Evolutionary conservation across 2,329 filamentous ascomycete genomes (phyloP).

Genomic region (Coleophoma crateriformis): DNA sequence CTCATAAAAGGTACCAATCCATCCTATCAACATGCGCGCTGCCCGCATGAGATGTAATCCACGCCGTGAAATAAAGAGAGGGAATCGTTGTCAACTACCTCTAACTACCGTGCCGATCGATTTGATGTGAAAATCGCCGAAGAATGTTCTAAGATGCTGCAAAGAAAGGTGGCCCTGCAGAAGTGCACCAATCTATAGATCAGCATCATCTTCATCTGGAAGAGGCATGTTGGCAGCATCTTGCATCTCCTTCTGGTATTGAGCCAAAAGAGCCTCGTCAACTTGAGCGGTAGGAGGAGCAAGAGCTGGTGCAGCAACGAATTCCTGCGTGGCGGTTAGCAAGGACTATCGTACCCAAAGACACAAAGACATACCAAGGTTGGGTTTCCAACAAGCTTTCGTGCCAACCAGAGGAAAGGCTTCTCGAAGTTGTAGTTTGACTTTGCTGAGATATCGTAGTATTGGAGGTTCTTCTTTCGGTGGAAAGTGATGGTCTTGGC

Average conservation of each 20-base stretch:
- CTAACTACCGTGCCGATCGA: conserved; percentile 22
- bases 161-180: conserved; percentile 11
- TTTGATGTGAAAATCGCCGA: conserved; percentile 26
- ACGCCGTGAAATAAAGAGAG: conserved; percentile 18
- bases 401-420: conserved; percentile 98
- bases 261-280: conserved; percentile 72
- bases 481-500: conserved; percentile 99
- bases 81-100: conserved; percentile 18
- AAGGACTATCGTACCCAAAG: conserved; percentile 8
- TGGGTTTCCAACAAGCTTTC: conserved; percentile 96
- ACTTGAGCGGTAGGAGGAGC: conserved; percentile 90
- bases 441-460: conserved; percentile 99
- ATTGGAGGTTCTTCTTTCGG: conserved; percentile 99
- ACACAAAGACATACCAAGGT: conserved; percentile 56
- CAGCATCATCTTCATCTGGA: conserved; percentile 87
- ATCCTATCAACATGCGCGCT: conserved; percentile 15
- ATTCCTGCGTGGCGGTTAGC: conserved; percentile 58
- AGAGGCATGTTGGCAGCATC: conserved; percentile 77
- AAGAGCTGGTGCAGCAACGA: conserved; percentile 90
- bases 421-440: conserved; percentile 99
- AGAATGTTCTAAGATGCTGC: conserved; percentile 28
- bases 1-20: conserved; percentile 20
- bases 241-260: conserved; percentile 87
- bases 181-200: conserved; percentile 28
- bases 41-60: conserved; percentile 17